Conservation (phyloP, 2,329 filamentous ascomycete genomes). For the Ilyonectria robusta region DNA sequence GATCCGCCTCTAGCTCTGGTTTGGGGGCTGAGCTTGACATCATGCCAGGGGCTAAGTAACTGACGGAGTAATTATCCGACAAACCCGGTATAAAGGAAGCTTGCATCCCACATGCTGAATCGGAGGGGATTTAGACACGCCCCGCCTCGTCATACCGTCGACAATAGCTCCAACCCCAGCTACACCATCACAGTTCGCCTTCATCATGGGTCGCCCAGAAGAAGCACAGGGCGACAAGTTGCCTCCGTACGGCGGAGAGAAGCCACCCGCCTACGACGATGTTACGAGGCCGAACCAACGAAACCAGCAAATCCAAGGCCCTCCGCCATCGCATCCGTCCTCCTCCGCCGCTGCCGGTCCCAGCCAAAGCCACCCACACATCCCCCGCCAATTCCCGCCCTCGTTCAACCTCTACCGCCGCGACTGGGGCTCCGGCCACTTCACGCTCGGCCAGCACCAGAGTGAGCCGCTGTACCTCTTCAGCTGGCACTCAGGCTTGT, state of each 20-base stretch:
- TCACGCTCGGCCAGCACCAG: conserved; percentile 38
- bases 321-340: conserved; percentile 6
- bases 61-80: background rate
- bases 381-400: conserved; percentile 38
- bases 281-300: conserved; percentile 16
- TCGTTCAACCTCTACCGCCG: conserved; percentile 41
- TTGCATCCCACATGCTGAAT: no score
- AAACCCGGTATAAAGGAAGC: no score
- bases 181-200: background rate
- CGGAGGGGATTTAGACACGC: no score
- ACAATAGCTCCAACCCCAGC: no score
- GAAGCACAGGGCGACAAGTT: conserved; percentile 10
- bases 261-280: conserved; percentile 34
- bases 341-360: conserved; percentile 11
- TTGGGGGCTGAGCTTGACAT: background rate
- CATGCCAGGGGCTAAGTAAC: background rate
- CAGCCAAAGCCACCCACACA: conserved; percentile 2
- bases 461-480: conserved; percentile 41
- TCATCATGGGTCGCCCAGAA: conserved; percentile 16
- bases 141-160: background rate
- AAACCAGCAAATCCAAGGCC: background rate
- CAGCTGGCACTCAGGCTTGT: conserved; percentile 30
- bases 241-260: conserved; percentile 24
- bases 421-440: conserved; percentile 21
- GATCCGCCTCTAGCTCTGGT: background rate